A percentile compares a stretch with the other conserved stretches of the same genome.
Conservation (phyloP, 2,329 filamentous ascomycete species). For the Exophiala dermatitidis region DNA sequence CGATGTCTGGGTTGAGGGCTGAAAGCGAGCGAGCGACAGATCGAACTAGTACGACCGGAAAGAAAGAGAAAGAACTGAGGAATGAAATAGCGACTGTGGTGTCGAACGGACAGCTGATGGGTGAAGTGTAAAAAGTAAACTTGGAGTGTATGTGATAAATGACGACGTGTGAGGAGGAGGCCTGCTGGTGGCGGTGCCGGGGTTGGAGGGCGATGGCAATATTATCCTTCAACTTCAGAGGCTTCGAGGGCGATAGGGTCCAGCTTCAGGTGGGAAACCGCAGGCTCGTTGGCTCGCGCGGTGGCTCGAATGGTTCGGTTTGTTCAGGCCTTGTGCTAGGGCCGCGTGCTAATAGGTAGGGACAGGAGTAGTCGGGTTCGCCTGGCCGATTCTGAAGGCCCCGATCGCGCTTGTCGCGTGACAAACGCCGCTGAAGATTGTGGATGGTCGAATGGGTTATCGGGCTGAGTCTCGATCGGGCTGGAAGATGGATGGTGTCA, state of each 20-base stretch:
- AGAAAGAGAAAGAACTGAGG: not conserved
- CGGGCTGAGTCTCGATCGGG: not conserved
- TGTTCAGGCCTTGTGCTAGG: no score
- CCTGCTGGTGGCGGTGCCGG: slow-evolving; percentile 17
- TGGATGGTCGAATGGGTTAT: not conserved
- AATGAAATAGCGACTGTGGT: slow-evolving; percentile 19
- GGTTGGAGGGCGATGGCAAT: not conserved
- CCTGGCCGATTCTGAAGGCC: not conserved
- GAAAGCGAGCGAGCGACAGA: slow-evolving; percentile 20
- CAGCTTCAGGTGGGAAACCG: no score
- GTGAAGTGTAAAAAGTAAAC: slow-evolving; percentile 2
- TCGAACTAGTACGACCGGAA: slow-evolving; percentile 18
- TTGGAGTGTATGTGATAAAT: slow-evolving; percentile 15
- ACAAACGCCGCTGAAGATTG: not conserved
- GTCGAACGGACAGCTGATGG: slow-evolving; percentile 12
- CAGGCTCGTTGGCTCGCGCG: no score
- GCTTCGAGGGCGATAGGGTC: not conserved
- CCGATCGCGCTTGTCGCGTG: slow-evolving; percentile 8
- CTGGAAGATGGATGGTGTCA: not conserved
- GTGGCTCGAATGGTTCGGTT: not conserved
- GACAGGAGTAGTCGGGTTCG: not conserved
- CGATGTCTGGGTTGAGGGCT: not conserved
- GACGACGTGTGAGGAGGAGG: slow-evolving; percentile 19
- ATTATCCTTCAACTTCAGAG: not conserved
- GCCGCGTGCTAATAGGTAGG: no score